Conservation (phyloP, 2,329 filamentous ascomycete genomes). For the Xylaria sp. region DNA sequence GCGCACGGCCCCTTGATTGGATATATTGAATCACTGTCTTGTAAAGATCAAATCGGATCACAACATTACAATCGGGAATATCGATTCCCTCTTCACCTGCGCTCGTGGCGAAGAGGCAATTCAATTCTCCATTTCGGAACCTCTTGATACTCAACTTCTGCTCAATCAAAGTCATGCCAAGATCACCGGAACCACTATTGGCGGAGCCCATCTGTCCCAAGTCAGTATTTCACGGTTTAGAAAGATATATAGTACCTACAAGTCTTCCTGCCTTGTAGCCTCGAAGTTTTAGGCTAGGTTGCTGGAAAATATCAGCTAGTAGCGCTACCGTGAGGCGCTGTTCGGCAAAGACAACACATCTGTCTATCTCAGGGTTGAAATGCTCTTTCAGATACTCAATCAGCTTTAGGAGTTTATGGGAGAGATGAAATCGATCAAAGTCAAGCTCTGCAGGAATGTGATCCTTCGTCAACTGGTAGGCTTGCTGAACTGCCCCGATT, state of each 20-base stretch:
- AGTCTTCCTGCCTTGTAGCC: constrained; percentile 67
- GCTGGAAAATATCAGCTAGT: constrained; percentile 73
- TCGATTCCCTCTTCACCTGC: constrained; percentile 75
- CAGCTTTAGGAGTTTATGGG: constrained; percentile 77
- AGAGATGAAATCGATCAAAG: constrained; percentile 59
- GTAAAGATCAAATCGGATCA: constrained; percentile 86
- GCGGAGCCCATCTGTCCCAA: constrained; percentile 52
- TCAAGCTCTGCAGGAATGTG: constrained; percentile 57
- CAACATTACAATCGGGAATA: constrained; percentile 72
- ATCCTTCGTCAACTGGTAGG: constrained; percentile 63
- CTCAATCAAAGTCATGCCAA: constrained; percentile 73
- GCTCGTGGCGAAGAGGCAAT: constrained; percentile 74
- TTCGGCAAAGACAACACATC: constrained; percentile 90
- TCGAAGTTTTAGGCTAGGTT: constrained; percentile 62
- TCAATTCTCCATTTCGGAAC: constrained; percentile 67
- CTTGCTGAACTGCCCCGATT: constrained; percentile 67
- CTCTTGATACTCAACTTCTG: constrained; percentile 79
- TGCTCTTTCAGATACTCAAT: constrained; percentile 67
- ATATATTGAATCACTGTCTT: constrained; percentile 93
- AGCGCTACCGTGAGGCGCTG: constrained; percentile 80
- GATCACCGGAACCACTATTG: constrained; percentile 61
- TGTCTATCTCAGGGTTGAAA: constrained; percentile 68
- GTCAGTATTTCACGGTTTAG: constrained; percentile 35
- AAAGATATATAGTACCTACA: constrained; percentile 51
- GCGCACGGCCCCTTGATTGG: constrained; percentile 88